Base-by-base conservation (phyloP, 2,329 filamentous ascomycete genomes). In the Phoma sp. region DNA sequence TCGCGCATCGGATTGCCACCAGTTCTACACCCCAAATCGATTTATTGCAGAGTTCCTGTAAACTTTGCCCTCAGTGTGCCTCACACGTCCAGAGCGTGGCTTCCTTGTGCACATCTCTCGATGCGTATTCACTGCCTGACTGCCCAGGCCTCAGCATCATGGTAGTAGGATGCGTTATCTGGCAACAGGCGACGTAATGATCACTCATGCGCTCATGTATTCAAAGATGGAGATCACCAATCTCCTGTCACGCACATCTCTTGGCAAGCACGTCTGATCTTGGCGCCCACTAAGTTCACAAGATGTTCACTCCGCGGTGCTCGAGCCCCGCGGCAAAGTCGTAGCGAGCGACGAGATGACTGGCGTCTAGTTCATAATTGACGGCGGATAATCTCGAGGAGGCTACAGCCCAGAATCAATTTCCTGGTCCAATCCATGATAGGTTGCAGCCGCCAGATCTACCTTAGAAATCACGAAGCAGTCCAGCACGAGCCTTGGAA, bases 1-100 rank as follows among this genome's bases (percentile, higher is more conserved):
- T 55, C 25, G 56, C 44, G 37, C 32, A 50, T 57, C 47, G 47
- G 39, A 61, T 61, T 52, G 39, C 50, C 44, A 51, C 35, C 10
- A 36, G n/a, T 27, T 1, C 5, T n/a, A 11, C 23, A 32, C n/a
- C 44, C 38, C 44, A 38, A 30, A 23, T 30, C 33, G 43, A 10
- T 18, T 23, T 8, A 8, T 47, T 6, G 13, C 44, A 9, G 39
- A 10, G 3, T 27, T 24, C 22, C 2, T 38, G 9, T 8, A 7
- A 36, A 4, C 0, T 27, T 14, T 22, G 9, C 10, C 14, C 23
- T n/a, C 18, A 3, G 13, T 10, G 39, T 10, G 11, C 9, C 7
- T 2, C 9, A 23, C 8, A n/a, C 5, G 14, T 11, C 7, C 29
- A 30, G 29, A 7, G 7, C 29, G 29, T 30, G 11, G 7, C 7